Evolutionary conservation across 2,329 filamentous ascomycete genomes (phyloP).

Genomic region (Ophiostoma tasmaniense): DNA sequence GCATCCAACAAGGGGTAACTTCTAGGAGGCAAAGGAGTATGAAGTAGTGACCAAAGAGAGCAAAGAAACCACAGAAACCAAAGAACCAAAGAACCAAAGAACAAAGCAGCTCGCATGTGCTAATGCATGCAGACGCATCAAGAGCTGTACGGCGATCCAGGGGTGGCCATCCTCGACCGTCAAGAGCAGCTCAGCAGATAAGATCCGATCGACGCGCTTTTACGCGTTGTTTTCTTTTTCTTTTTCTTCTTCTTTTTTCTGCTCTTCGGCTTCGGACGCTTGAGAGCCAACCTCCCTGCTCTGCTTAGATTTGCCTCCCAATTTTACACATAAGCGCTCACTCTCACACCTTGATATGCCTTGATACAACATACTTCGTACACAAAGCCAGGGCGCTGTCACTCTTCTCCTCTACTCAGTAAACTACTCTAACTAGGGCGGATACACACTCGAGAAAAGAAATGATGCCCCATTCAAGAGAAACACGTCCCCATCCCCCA

Average conservation of each 20-base stretch:
- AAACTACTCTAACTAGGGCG: too few relatives aligned
- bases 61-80: neutral
- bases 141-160: neutral
- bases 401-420: too few relatives aligned
- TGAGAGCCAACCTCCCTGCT: neutral
- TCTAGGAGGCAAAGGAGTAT: neutral
- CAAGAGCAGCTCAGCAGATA: constrained; percentile 9
- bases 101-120: neutral
- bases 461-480: constrained; percentile 4
- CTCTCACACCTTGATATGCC: neutral
- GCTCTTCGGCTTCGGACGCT: too few relatives aligned
- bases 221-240: neutral
- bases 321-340: neutral
- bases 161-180: neutral
- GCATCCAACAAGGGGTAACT: neutral
- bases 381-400: neutral
- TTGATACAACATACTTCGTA: neutral
- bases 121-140: neutral
- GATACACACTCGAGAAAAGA: neutral
- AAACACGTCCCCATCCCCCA: constrained; percentile 1
- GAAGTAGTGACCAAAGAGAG: neutral
- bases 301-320: neutral
- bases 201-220: constrained; percentile 17
- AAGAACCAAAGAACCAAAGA: neutral
- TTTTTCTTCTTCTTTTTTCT: neutral